Evolutionary conservation across 2,329 filamentous ascomycete genomes (phyloP).

Genomic region (Cladosporium sp.): DNA sequence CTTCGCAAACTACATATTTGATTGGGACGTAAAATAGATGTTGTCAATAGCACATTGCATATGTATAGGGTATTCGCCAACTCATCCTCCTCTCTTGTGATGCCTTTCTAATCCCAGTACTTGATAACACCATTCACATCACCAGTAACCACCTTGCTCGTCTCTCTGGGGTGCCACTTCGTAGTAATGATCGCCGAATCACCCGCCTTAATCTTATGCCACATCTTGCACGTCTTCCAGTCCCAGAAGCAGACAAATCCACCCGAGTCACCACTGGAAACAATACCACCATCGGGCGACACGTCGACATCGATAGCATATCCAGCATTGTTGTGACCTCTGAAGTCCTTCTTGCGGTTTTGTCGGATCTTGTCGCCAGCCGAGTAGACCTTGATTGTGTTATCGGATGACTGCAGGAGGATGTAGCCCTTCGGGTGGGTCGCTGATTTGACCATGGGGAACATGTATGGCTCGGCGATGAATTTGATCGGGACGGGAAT

Average conservation of each 20-base stretch:
- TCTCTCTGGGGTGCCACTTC: slow-evolving; percentile 97
- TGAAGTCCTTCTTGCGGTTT: slow-evolving; percentile 95
- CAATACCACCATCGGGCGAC: slow-evolving; percentile 87
- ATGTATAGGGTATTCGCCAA: slow-evolving; percentile 12
- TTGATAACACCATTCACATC: slow-evolving; percentile 86
- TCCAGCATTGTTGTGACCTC: slow-evolving; percentile 93
- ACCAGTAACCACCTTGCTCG: slow-evolving; percentile 87
- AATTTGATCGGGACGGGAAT: slow-evolving; percentile 99
- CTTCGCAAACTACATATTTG: background rate
- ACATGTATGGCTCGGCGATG: slow-evolving; percentile 98
- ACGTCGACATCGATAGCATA: slow-evolving; percentile 88
- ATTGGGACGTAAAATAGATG: background rate
- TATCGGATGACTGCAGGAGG: slow-evolving; percentile 89
- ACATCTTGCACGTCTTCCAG: slow-evolving; percentile 99
- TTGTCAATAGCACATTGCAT: background rate
- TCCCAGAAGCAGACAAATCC: slow-evolving; percentile 97
- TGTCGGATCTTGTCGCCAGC: slow-evolving; percentile 94
- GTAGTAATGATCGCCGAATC: slow-evolving; percentile 82
- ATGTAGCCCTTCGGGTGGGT: slow-evolving; percentile 92
- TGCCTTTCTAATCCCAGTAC: slow-evolving; percentile 75
- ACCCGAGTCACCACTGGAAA: slow-evolving; percentile 81
- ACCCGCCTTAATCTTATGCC: slow-evolving; percentile 87
- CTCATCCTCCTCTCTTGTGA: background rate
- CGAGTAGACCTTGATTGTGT: slow-evolving; percentile 95
- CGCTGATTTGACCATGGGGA: slow-evolving; percentile 83